Evolutionary conservation across 2,329 filamentous ascomycete species (phyloP), one percentile per base, ranked within the genome.

Genomic region (Neurospora sp.): DNA sequence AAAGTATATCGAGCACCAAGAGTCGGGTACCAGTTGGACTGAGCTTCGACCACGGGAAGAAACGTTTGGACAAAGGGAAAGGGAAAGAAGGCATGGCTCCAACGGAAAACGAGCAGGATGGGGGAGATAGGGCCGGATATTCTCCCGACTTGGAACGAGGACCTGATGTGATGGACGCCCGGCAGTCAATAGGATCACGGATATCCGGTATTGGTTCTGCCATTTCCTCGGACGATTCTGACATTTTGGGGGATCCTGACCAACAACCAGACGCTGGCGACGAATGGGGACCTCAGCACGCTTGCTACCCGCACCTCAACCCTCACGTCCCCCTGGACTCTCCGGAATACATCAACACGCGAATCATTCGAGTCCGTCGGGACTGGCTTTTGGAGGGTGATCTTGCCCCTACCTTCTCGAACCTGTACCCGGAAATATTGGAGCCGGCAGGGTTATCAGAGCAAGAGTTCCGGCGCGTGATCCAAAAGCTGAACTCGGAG

Each of bases 371-470:
- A 17, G 91, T 99, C 72, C 89, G 90, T 70, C 87, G 96, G 57
- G 96, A 99, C 80, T 99, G 94, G 92, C 90, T 98, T 81, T 80
- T 94, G 38, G 87, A 90, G 71, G 96, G 95, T 41, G 96, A 99
- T 79, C 83, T 97, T 37, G 95, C 94, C 1, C 96, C 96, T 0
- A 93, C 94, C 0, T 98, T 96, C 78, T 96, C 92, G 17, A 97
- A 98, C 76, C 84, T 97, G 2, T 99, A 99, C 76, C 96, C 96
- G 0, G 96, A 99, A 78, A 97, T 99, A 70, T 84, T 99, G 8
- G 94, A 97, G 74, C 92, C 93, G 0, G 88, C 88, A 0, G 88
- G 94, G 39, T 82, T 99, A 62, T 86, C 88, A 0, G 96, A 99
- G 79, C 89, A 90, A 71, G 92, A 97, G 75, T 99, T 99, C 77